A percentile compares a stretch with the other conserved stretches of the same genome.
Conservation (phyloP, 306 rosid species). For the Sicyos baderoa region DNA sequence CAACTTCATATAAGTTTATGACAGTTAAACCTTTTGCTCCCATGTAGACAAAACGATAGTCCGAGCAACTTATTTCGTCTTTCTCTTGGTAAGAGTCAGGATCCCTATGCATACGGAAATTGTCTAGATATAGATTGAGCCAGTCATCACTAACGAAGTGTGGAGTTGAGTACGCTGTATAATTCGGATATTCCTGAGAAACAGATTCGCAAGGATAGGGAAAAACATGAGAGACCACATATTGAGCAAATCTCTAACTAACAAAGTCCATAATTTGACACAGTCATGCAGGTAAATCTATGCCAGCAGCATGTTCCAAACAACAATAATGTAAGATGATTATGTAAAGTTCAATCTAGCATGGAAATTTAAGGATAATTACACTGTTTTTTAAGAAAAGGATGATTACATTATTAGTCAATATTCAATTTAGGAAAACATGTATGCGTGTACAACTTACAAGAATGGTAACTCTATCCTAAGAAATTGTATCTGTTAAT, state of each 20-base stretch:
- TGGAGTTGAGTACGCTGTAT: slow-evolving; percentile 68
- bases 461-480: not conserved
- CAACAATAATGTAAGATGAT: not conserved
- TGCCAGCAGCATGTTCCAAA: slow-evolving; percentile 4
- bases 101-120: slow-evolving; percentile 54
- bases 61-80: slow-evolving; percentile 76
- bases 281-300: not conserved
- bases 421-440: not conserved
- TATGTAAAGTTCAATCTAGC: not conserved
- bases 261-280: not conserved
- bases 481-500: not conserved
- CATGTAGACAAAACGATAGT: slow-evolving; percentile 88
- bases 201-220: slow-evolving; percentile 27
- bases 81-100: slow-evolving; percentile 40
- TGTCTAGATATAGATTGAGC: slow-evolving; percentile 86
- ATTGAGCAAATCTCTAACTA: slow-evolving; percentile 15
- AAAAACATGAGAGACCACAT: slow-evolving; percentile 18
- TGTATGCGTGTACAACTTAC: not conserved
- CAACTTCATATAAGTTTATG: not conserved
- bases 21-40: slow-evolving; percentile 66
- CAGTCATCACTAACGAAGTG: slow-evolving; percentile 78
- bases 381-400: not conserved
- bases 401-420: not conserved
- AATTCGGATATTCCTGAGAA: slow-evolving; percentile 71
- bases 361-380: slow-evolving; percentile 1